Base-by-base conservation (phyloP, 2,329 filamentous ascomycete species). In the Penicillium sp. region DNA sequence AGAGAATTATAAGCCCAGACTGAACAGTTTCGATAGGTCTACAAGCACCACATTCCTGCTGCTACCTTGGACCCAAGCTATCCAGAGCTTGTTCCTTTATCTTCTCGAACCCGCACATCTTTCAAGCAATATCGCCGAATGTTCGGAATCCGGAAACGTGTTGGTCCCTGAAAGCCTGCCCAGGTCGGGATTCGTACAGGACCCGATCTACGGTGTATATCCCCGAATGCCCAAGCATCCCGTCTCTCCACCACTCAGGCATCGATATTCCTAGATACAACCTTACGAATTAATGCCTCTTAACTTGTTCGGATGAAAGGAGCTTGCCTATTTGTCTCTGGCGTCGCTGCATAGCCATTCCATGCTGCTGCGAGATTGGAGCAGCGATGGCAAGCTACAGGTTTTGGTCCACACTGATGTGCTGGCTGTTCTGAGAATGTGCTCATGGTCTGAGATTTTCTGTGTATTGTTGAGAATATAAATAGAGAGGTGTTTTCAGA, bases 131-230 rank as follows among this genome's bases (percentile, higher is more conserved):
- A 40, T 22, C 19, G 9, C 3, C 9, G 3, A 22, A 27, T n/a
- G 18, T 40, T 33, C 43, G 43, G 35, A 7, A 35, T 49, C 22
- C 13, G 19, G 46, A 14, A 24, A 43, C 6, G 9, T 36, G 7
- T 40, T 47, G 40, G 9, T 14, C n/a, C n/a, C n/a, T 13, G 14
- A 19, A 50, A 40, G 4, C 24, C 22, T n/a, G 18, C 9, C 27
- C 9, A 33, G 14, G 11, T n/a, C 49, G 37, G 35, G 16, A 19
- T 41, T 41, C 22, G 14, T 31, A 37, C 49, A 55, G 56, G 59
- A 59, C 43, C 33, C 49, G 35, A 59, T 56, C 56, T 56, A 59
- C 52, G 14, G 52, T 61, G 56, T 59, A 56, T 19, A 54, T 54
- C 33, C 33, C 33, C 44, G 53, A 55, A 55, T 57, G 55, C 27